Evolutionary conservation across 1,139 yeast genomes (phyloP), one percentile per base, ranked within the genome.

Genomic region (Yamadazyma kanchanaburiensis): DNA sequence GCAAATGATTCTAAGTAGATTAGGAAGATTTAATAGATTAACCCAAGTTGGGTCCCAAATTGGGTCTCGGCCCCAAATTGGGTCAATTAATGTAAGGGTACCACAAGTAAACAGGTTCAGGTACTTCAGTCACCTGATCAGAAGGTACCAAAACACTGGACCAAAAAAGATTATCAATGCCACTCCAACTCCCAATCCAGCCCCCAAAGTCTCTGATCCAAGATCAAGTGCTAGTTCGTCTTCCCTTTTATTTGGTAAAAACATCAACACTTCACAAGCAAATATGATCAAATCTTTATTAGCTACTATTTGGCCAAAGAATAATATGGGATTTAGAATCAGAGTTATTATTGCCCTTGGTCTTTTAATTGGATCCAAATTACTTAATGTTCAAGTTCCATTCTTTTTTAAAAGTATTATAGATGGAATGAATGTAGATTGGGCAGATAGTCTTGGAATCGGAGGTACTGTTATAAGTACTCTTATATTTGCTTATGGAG

Each of bases 361-460:
- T 0, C 58, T 91, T 32, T 69, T 91, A 39, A 73, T 94, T 5
- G 79, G 79, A 0, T 84, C 96, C 17, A 91, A 91, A 53, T 50
- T 91, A 6, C 64, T 91, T 26, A 94, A 89, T 53, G 96, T 91
- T 5, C 95, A 91, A 53, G 98, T 91, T 4, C 99, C 99, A 0
- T 89, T 91, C 49, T 87, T 77, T 56, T 91, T 91, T 70, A 94
- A 91, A 51, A 72, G 75, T 26, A 89, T 88, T 31, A 80, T 91
- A 27, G 98, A 91, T 59, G 76, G 79, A 11, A 89, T 91, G 97
- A 91, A 91, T 50, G 72, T 89, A 12, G 95, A 88, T 48, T 86
- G 96, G 94, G 62, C 74, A 3, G 57, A 64, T 6, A 71, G 77
- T 18, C 68, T 81, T 1, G 86, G 87, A 1, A 67, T 78, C 0